phyloP scores from a whole-genome alignment of 805 yeast species.

The Candida insectorum region DNA sequence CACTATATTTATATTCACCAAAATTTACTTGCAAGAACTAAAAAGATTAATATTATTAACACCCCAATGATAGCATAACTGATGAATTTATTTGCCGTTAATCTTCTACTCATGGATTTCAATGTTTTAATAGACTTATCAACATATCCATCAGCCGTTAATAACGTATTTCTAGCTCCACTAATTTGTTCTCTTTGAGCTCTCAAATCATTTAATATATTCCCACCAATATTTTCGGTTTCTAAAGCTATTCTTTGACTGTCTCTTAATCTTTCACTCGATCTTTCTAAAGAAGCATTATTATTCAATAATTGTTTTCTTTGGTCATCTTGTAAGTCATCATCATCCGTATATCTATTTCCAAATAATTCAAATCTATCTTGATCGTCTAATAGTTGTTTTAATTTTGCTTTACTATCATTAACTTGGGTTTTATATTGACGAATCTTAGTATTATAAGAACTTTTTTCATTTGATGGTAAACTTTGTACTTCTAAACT shows the following conservation, averaged over 20 bases:
- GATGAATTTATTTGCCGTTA: constrained; percentile 86
- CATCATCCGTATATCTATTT: constrained; percentile 33
- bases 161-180: constrained; percentile 79
- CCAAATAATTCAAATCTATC: constrained; percentile 78
- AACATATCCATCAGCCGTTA: constrained; percentile 89
- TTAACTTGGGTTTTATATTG: constrained; percentile 61
- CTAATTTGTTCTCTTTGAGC: constrained; percentile 91
- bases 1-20: too few species aligned
- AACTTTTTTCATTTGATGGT: constrained; percentile 70
- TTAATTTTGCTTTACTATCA: constrained; percentile 52
- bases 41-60: constrained; percentile 70
- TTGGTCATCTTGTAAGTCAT: constrained; percentile 54
- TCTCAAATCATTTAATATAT: constrained; percentile 80
- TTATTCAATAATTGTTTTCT: constrained; percentile 77
- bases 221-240: constrained; percentile 88
- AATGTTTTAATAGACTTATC: constrained; percentile 85
- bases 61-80: constrained; percentile 91
- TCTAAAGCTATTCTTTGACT: constrained; percentile 89
- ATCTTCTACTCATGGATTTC: constrained; percentile 86
- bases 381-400: constrained; percentile 59
- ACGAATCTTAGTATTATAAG: constrained; percentile 72
- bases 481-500: constrained; percentile 79
- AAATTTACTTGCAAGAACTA: constrained; percentile 83
- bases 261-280: constrained; percentile 79
- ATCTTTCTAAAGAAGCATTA: constrained; percentile 75